phyloP scores from a whole-genome alignment of 2,329 filamentous ascomycete genomes.

The Onygenales sp. region DNA sequence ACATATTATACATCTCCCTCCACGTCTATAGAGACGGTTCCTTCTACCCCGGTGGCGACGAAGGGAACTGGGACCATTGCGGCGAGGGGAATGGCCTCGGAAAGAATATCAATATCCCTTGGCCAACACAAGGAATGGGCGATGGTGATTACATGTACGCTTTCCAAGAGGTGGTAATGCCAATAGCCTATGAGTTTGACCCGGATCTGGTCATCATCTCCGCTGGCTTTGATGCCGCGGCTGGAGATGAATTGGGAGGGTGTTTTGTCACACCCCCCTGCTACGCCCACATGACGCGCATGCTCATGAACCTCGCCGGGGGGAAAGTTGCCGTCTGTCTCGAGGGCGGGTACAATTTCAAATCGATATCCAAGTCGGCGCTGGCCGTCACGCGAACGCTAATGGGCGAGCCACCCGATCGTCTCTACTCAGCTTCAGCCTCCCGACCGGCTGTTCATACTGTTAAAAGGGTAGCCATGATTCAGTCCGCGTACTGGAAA shows the following conservation, averaged over 20 bases:
- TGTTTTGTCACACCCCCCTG: constrained; percentile 86
- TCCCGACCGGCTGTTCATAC: constrained; percentile 45
- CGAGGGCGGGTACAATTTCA: constrained; percentile 91
- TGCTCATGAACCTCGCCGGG: constrained; percentile 89
- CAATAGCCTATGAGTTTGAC: constrained; percentile 84
- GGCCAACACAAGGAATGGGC: constrained; percentile 67
- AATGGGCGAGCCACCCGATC: constrained; percentile 85
- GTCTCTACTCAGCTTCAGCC: constrained; percentile 39
- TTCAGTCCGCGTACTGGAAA: constrained; percentile 67
- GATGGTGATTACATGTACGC: constrained; percentile 96
- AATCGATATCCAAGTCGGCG: constrained; percentile 85
- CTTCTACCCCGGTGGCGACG: constrained; percentile 66
- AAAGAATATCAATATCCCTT: constrained; percentile 60
- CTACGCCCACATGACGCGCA: constrained; percentile 98
- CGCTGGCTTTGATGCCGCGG: constrained; percentile 90
- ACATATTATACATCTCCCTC: constrained; percentile 89
- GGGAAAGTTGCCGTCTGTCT: constrained; percentile 88
- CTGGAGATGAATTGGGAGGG: constrained; percentile 82
- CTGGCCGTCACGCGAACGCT: constrained; percentile 83
- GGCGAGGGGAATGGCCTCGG: constrained; percentile 49
- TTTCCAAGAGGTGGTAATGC: constrained; percentile 94
- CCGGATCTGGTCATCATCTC: constrained; percentile 91
- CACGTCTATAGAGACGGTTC: constrained; percentile 76
- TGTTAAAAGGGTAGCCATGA: constrained; percentile 47
- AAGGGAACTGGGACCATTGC: constrained; percentile 52